Evolutionary conservation across 164 flowering plant genomes (phyloP).

Genomic region (Umbilicus rupestris): DNA sequence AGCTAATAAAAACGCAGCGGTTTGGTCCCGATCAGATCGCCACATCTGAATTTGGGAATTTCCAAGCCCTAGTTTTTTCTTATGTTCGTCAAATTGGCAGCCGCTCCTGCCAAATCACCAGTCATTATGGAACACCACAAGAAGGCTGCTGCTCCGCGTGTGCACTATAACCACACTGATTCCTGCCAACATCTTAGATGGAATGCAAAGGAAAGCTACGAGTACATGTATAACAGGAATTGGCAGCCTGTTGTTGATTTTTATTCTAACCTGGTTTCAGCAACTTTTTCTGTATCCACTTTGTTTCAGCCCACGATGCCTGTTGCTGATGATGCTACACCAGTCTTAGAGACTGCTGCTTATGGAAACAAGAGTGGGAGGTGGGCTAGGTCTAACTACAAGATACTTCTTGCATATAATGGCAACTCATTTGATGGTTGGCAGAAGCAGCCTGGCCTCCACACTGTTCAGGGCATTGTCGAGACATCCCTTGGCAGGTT

Average conservation of each 20-base stretch:
- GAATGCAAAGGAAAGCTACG: slow-evolving; percentile 67
- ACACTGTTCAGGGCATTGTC: slow-evolving; percentile 73
- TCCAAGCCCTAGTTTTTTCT: background rate
- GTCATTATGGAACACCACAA: slow-evolving; percentile 16
- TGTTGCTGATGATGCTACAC: slow-evolving; percentile 21
- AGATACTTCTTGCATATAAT: slow-evolving; percentile 65
- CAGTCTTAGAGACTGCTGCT: slow-evolving; percentile 16
- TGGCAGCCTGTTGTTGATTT: slow-evolving; percentile 67
- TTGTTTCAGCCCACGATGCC: slow-evolving; percentile 17
- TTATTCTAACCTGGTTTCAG: slow-evolving; percentile 45
- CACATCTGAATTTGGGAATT: too few relatives aligned
- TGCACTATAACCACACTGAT: slow-evolving; percentile 61
- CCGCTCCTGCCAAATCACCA: background rate
- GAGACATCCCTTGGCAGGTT: slow-evolving; percentile 69
- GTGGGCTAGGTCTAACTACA: slow-evolving; percentile 71
- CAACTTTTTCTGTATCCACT: slow-evolving; percentile 22
- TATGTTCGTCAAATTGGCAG: background rate
- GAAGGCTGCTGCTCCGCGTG: slow-evolving; percentile 19
- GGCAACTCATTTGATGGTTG: slow-evolving; percentile 93
- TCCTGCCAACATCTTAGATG: slow-evolving; percentile 43
- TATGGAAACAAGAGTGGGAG: slow-evolving; percentile 41
- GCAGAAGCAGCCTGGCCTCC: slow-evolving; percentile 92
- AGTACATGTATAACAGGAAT: slow-evolving; percentile 65
- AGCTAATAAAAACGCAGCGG: too few relatives aligned
- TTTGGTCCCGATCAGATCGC: too few relatives aligned